phyloP scores from a whole-genome alignment of 805 yeast species.

The Barnettozyma sucrosica region DNA sequence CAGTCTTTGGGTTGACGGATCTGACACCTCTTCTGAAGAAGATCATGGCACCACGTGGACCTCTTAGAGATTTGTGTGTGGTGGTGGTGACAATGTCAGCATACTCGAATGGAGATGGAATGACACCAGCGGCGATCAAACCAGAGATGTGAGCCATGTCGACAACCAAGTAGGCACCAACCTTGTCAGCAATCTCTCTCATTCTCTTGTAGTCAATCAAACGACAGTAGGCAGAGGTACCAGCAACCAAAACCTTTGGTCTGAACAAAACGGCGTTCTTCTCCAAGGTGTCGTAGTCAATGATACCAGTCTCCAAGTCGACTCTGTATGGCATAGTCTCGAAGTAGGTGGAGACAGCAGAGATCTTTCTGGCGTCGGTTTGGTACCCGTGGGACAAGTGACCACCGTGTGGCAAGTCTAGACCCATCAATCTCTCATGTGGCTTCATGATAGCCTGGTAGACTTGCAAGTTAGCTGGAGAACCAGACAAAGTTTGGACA shows the following conservation, averaged over 20 bases:
- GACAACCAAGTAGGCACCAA: conserved; percentile 86
- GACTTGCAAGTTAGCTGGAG: conserved; percentile 93
- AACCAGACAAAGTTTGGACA: conserved; percentile 92
- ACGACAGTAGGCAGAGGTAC: conserved; percentile 94
- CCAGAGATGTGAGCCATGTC: conserved; percentile 99
- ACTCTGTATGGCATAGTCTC: conserved; percentile 97
- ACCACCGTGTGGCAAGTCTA: conserved; percentile 97
- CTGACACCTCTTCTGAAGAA: conserved; percentile 94
- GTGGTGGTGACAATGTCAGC: conserved; percentile 97
- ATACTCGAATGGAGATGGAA: conserved; percentile 86
- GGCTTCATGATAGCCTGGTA: conserved; percentile 85
- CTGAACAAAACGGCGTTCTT: conserved; percentile 80
- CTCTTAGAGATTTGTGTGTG: conserved; percentile 95
- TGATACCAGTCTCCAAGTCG: conserved; percentile 78
- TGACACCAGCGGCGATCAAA: conserved; percentile 88
- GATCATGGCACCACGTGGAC: conserved; percentile 98
- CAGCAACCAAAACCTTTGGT: conserved; percentile 94
- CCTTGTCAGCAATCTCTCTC: conserved; percentile 85
- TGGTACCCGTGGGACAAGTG: conserved; percentile 97
- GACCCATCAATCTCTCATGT: conserved; percentile 94
- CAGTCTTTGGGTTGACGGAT: conserved; percentile 64
- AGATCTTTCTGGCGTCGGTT: conserved; percentile 82
- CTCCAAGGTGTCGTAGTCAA: conserved; percentile 85
- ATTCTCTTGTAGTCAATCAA: conserved; percentile 84
- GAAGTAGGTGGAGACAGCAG: conserved; percentile 88